Evolutionary conservation across 2,329 filamentous ascomycete genomes (phyloP).

Genomic region (Penicillium sp.): DNA sequence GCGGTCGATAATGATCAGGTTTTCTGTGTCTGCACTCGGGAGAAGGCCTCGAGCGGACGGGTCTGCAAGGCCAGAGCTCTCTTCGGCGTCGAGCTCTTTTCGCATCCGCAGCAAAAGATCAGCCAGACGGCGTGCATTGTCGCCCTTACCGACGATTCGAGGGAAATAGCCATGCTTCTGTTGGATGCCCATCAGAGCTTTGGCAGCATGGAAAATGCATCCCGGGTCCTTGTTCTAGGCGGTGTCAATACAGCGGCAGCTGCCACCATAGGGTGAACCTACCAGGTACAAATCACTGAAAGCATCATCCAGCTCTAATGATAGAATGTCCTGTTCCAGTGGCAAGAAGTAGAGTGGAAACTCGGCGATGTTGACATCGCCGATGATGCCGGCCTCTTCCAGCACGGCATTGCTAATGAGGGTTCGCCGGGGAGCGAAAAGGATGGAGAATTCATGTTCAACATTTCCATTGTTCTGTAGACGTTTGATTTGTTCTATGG

Average conservation of each 20-base stretch:
- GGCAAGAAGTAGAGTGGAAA: constrained; percentile 88
- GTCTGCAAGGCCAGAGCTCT: constrained; percentile 58
- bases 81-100: constrained; percentile 82
- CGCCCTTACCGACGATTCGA: constrained; percentile 90
- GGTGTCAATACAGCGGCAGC: neutral
- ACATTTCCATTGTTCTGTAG: constrained; percentile 83
- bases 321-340: constrained; percentile 85
- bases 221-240: constrained; percentile 77
- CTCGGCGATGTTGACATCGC: constrained; percentile 85
- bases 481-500: constrained; percentile 81
- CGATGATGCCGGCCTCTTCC: constrained; percentile 88
- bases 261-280: constrained; percentile 22
- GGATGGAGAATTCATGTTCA: constrained; percentile 93
- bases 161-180: constrained; percentile 90
- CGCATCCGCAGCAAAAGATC: constrained; percentile 88
- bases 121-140: constrained; percentile 84
- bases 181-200: constrained; percentile 91
- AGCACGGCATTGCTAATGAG: constrained; percentile 86
- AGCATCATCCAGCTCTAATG: constrained; percentile 81
- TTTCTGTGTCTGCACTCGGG: constrained; percentile 85
- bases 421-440: constrained; percentile 92
- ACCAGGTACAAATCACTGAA: constrained; percentile 84
- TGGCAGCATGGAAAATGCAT: constrained; percentile 82
- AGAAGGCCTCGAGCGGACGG: constrained; percentile 64
- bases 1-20: constrained; percentile 89